Conservation (phyloP, 2,329 filamentous ascomycete genomes). For the Raffaelea ambrosiae region DNA sequence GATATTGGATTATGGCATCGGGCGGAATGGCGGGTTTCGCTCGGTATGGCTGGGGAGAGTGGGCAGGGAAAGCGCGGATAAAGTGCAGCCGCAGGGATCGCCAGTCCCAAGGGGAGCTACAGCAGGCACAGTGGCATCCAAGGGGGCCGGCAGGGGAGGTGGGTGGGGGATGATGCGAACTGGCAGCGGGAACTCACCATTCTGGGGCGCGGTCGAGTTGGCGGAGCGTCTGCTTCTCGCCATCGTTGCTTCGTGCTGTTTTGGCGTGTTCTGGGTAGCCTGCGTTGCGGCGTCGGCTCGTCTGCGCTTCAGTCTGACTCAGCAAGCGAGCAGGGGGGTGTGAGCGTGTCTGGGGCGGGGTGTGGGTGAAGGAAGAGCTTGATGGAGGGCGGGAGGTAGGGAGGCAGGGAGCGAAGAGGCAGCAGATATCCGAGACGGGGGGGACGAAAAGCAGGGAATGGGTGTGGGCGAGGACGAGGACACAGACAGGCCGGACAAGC, state of each 20-base stretch:
- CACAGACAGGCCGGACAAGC: no score
- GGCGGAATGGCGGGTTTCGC: slow-evolving; percentile 1
- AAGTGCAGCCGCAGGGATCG: not conserved
- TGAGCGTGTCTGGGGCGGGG: not conserved
- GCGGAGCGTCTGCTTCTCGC: slow-evolving; percentile 7
- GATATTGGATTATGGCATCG: not conserved
- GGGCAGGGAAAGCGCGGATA: not conserved
- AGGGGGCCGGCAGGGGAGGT: not conserved
- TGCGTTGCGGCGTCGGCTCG: not conserved
- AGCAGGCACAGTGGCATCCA: not conserved
- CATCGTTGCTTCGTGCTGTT: not conserved
- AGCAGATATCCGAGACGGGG: not conserved
- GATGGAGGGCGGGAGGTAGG: not conserved
- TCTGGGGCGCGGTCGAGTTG: slow-evolving; percentile 1
- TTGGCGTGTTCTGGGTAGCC: not conserved
- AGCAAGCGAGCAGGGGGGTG: slow-evolving; percentile 2
- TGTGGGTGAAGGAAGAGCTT: not conserved
- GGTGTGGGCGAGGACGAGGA: no score
- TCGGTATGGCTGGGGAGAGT: not conserved
- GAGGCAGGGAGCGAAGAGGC: not conserved
- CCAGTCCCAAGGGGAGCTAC: not conserved
- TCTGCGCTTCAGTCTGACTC: slow-evolving; percentile 5
- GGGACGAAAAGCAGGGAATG: no score
- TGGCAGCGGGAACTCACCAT: slow-evolving; percentile 4
- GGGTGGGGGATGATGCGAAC: not conserved